Evolutionary conservation across 2,329 filamentous ascomycete species (phyloP).

Genomic region (Endocalyx cinctus): DNA sequence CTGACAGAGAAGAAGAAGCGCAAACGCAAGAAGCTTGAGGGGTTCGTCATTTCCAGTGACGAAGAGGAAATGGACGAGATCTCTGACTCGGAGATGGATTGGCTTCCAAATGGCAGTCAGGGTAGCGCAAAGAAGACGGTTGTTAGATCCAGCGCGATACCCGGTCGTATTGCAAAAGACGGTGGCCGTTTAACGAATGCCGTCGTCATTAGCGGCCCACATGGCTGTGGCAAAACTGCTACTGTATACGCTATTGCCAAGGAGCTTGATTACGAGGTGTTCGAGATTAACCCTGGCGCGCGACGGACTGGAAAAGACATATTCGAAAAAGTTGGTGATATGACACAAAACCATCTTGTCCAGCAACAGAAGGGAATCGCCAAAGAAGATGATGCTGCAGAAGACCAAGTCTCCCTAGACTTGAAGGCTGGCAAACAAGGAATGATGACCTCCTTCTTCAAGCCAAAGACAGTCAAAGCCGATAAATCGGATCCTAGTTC

Average conservation of each 20-base stretch:
- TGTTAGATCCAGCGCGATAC: slow-evolving; percentile 35
- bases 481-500: too few species aligned
- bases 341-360: slow-evolving; percentile 93
- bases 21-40: slow-evolving; percentile 71
- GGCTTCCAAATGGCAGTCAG: slow-evolving; percentile 31
- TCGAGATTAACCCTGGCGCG: slow-evolving; percentile 85
- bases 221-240: slow-evolving; percentile 90
- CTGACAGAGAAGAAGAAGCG: slow-evolving; percentile 53
- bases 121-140: slow-evolving; percentile 48
- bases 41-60: slow-evolving; percentile 75
- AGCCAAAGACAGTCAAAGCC: slow-evolving; percentile 36
- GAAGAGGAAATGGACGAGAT: slow-evolving; percentile 67
- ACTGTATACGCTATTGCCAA: slow-evolving; percentile 87
- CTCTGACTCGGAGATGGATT: slow-evolving; percentile 53
- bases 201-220: slow-evolving; percentile 82
- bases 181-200: slow-evolving; percentile 60
- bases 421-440: slow-evolving; percentile 67
- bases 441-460: slow-evolving; percentile 80
- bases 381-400: slow-evolving; percentile 24
- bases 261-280: slow-evolving; percentile 88
- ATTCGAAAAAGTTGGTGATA: slow-evolving; percentile 87
- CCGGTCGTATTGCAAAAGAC: slow-evolving; percentile 31
- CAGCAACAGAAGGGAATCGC: slow-evolving; percentile 36
- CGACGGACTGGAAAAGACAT: slow-evolving; percentile 86
- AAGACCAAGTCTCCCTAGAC: slow-evolving; percentile 50